phyloP scores from a whole-genome alignment of 805 yeast genomes.

The Jamesozyma rosinii region DNA sequence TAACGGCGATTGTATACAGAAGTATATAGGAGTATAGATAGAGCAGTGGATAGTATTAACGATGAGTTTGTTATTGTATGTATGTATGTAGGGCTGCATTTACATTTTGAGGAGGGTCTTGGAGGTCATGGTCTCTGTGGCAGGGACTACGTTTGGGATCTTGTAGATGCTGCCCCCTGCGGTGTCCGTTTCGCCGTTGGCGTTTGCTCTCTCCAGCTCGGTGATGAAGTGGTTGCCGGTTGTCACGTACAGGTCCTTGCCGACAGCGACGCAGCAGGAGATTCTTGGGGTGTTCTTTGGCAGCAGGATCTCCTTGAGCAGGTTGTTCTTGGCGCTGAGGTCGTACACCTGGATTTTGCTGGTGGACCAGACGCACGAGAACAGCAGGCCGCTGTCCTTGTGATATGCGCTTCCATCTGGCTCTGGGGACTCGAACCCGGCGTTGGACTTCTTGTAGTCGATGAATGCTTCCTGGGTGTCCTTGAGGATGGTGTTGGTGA shows the following conservation, averaged over 20 bases:
- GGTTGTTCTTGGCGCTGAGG: conserved; percentile 33
- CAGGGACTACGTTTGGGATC: conserved; percentile 10
- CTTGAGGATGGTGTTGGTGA: conserved; percentile 18
- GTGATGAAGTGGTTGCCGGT: conserved; percentile 41
- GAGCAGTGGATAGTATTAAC: no score
- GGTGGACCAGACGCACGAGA: conserved; percentile 60
- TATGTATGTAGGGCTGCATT: no score
- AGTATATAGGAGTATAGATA: no score
- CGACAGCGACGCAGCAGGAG: conserved; percentile 65
- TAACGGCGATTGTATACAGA: no score
- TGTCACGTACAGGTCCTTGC: conserved; percentile 57
- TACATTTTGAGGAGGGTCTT: conserved; percentile 1
- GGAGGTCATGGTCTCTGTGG: conserved; percentile 2
- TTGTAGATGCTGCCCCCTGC: conserved; percentile 59
- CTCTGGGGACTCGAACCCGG: conserved; percentile 37
- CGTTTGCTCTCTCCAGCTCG: conserved; percentile 19
- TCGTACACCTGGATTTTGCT: conserved; percentile 46
- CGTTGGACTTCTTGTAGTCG: conserved; percentile 21
- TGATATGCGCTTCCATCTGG: conserved; percentile 78
- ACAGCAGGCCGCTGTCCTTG: conserved; percentile 41
- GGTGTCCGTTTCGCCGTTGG: conserved; percentile 35
- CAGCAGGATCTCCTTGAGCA: conserved; percentile 42
- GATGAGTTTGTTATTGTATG: no score
- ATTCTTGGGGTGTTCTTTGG: conserved; percentile 53
- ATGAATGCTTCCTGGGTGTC: conserved; percentile 33